Base-by-base conservation (phyloP, 1,284 basidiomycete genomes). In the Naganishia albida region DNA sequence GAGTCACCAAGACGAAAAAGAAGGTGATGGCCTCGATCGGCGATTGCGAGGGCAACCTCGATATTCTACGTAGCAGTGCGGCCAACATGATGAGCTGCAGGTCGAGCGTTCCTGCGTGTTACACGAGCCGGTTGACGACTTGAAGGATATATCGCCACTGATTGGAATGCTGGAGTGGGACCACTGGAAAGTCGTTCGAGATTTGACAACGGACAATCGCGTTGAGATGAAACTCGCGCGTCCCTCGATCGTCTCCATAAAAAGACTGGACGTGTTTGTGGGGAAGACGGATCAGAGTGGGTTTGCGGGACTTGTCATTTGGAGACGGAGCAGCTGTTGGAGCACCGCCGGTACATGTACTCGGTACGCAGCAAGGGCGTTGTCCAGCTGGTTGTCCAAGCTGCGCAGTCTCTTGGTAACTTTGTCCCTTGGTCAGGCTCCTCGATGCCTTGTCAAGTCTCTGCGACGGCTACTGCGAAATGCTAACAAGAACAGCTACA, bases 21-120 rank as follows among this genome's bases (percentile, higher is more conserved):
- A 87, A 85, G 64, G 95, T 91, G 71, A 95, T 91, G 25, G 89
- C 88, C 77, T 97, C 93, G 73, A 85, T 85, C 12, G 85, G 84
- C n/a, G 64, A 60, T 39, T 60, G 57, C 57, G 57, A 49, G 8
- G 57, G 57, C 44, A 60, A 40, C 57, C 57, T 49, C 46, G 57
- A 60, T 50, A 60, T 60, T 18, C 57, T 48, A 23, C 57, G 57
- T 23, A 60, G 57, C 46, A 50, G 46, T 40, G 46, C 57, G 34
- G 57, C 57, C 57, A 50, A 50, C 57, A 60, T 60, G 28, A 16
- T 53, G 51, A 53, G 6, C n/a, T 26, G 16, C 23, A 30, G 18
- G 51, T 20, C 18, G 30, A 16, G 20, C 18, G 28, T 20, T 56
- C 40, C 26, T 30, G 57, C 57, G 20, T 26, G 34, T 60, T 13